Evolutionary conservation across 805 yeast species (phyloP).

Genomic region (Ogataea ramenticola): DNA sequence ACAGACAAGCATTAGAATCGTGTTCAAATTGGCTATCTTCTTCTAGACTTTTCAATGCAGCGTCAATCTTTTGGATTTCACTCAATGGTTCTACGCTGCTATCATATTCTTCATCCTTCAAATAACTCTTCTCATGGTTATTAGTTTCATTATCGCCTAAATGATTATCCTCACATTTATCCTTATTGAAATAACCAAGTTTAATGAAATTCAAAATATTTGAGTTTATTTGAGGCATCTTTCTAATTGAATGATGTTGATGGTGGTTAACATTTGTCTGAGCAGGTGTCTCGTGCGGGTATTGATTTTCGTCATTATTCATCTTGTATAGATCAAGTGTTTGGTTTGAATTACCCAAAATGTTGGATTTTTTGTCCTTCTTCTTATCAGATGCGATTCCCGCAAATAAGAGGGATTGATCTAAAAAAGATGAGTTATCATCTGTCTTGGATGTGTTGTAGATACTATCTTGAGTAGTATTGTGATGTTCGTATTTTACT

Average conservation of each 20-base stretch:
- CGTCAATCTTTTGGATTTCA: neutral
- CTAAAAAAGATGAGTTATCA: neutral
- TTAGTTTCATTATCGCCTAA: neutral
- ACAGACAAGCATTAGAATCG: neutral
- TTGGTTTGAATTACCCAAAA: neutral
- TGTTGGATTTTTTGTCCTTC: neutral
- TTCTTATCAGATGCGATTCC: neutral
- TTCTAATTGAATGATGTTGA: slow-evolving; percentile 4
- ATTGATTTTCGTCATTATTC: neutral
- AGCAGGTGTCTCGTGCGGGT: neutral
- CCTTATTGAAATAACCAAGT: neutral
- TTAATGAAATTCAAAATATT: slow-evolving; percentile 4
- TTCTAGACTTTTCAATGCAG: neutral
- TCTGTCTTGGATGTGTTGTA: neutral
- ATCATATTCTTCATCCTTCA: too few relatives aligned
- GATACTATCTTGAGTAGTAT: neutral
- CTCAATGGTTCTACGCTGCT: neutral
- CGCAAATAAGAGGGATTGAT: slow-evolving; percentile 2
- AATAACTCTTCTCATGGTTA: too few relatives aligned
- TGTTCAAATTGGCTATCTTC: neutral
- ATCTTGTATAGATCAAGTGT: neutral
- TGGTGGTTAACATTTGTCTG: neutral
- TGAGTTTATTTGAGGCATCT: slow-evolving; percentile 12
- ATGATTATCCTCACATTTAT: too few relatives aligned
- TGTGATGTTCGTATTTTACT: neutral